Evolutionary conservation across 1,139 yeast species (phyloP).

Genomic region (Hansenula lynferdii): DNA sequence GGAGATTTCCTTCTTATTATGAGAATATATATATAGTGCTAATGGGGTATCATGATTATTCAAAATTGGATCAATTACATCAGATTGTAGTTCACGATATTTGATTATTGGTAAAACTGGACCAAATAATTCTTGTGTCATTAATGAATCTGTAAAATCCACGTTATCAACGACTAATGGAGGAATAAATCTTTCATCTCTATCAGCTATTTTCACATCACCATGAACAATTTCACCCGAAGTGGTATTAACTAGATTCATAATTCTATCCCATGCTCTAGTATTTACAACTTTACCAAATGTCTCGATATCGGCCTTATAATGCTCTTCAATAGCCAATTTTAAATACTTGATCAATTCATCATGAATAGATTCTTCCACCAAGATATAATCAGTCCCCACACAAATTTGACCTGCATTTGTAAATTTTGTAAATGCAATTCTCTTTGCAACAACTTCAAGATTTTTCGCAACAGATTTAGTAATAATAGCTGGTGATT

Average conservation of each 20-base stretch:
- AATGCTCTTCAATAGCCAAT: constrained; percentile 41
- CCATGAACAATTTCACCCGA: constrained; percentile 42
- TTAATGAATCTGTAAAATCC: constrained; percentile 59
- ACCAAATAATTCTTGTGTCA: constrained; percentile 80
- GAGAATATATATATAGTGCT: constrained; percentile 73
- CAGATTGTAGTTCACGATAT: constrained; percentile 44
- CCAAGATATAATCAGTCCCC: constrained; percentile 77
- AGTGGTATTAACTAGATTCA: constrained; percentile 41
- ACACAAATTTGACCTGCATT: constrained; percentile 94
- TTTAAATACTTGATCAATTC: constrained; percentile 34
- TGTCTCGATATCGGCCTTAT: constrained; percentile 32
- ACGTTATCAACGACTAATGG: constrained; percentile 72
- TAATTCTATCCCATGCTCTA: constrained; percentile 50
- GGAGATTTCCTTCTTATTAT: constrained; percentile 46
- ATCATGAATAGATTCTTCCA: constrained; percentile 53
- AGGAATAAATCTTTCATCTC: constrained; percentile 47
- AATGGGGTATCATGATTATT: constrained; percentile 76
- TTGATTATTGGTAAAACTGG: constrained; percentile 76
- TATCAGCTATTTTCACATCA: constrained; percentile 22
- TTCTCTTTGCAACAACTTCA: constrained; percentile 54
- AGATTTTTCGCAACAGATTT: constrained; percentile 41
- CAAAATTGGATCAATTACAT: constrained; percentile 45
- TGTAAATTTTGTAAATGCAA: constrained; percentile 72
- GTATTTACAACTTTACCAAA: constrained; percentile 64
- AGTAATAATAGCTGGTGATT: constrained; percentile 76